Evolutionary conservation across 2,329 filamentous ascomycete species (phyloP), one percentile per base, ranked within the genome.

Genomic region (Claviceps pazoutovae): DNA sequence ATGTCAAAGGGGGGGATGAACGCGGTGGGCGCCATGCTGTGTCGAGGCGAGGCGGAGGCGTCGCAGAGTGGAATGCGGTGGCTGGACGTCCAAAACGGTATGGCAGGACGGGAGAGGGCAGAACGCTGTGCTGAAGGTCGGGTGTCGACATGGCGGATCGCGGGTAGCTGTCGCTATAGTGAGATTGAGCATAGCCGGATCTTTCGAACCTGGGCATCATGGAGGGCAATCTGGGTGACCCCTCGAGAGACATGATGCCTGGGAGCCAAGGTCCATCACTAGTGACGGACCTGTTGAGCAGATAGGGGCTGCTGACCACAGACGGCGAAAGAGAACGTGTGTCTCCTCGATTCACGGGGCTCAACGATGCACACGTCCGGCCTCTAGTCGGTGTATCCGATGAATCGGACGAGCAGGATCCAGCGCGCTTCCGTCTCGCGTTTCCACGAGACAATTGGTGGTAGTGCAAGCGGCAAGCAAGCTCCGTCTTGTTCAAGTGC

Each of bases 381-480:
- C 44, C 30, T 34, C 74, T 64, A 7, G 79, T 74, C 16, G 79
- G 77, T 62, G 74, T 71, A 46, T 71, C 71, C 16, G 68, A 70
- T n/a, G 79, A 81, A 39, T 75, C 76, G 2, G 82, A 83, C 2
- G 82, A 83, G 54, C 83, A 75, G 16, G 86, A 90, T 26, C 79
- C 78, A 54, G 81, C 83, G 54, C 86, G 80, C 74, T 87, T 88
- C 65, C 86, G 84, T 60, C 86, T 83, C 70, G 86, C 87, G 71
- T 79, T 87, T 53, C 86, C 86, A 64, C 89, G 86, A 57, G 84
- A 88, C 56, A 93, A 77, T 63, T 93, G 87, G 63, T 94, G 87
- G 65, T 88, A 91, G 68, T 93, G 88, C 56, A 94, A 78, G 56
- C 88, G 86, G 70, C 87, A 94, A 47, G 87, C 87, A 54, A 93